These are phyloP conservation scores for Sicyos edulis DNA, from an alignment of 306 rosid species.

Conservation along the genomic window DNA sequence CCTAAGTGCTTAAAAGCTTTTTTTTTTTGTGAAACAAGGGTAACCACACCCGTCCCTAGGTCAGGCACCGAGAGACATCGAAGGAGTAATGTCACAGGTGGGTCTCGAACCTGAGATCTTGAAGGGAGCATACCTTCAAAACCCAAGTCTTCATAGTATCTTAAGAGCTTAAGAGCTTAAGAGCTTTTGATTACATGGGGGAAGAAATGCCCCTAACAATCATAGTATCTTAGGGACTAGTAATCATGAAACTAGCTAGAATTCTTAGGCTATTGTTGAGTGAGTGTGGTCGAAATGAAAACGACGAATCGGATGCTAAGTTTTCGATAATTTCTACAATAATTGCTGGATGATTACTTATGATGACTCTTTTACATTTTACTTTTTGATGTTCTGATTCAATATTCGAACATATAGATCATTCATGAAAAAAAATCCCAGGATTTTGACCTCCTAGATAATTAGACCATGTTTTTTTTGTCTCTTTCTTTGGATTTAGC, in stretches of 20 bases:
- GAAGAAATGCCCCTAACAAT: not conserved
- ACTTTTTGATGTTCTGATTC: not conserved
- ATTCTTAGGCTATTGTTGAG: not conserved
- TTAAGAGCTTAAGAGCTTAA: too few species aligned
- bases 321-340: not conserved
- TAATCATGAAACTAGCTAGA: too few species aligned
- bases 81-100: too few species aligned
- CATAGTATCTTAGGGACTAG: not conserved
- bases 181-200: not conserved
- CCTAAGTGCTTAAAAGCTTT: not conserved
- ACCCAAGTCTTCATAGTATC: too few species aligned
- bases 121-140: too few species aligned
- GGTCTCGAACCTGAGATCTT: too few species aligned
- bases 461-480: not conserved
- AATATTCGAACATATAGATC: not conserved
- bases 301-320: not conserved
- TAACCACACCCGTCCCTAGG: too few species aligned
- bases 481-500: not conserved
- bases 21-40: too few species aligned
- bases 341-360: not conserved
- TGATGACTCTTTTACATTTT: not conserved
- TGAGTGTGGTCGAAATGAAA: not conserved
- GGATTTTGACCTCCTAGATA: not conserved
- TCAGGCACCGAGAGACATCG: too few species aligned
- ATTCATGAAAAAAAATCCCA: not conserved